phyloP scores from a whole-genome alignment of 257 asterid species.

The Echium plantagineum region DNA sequence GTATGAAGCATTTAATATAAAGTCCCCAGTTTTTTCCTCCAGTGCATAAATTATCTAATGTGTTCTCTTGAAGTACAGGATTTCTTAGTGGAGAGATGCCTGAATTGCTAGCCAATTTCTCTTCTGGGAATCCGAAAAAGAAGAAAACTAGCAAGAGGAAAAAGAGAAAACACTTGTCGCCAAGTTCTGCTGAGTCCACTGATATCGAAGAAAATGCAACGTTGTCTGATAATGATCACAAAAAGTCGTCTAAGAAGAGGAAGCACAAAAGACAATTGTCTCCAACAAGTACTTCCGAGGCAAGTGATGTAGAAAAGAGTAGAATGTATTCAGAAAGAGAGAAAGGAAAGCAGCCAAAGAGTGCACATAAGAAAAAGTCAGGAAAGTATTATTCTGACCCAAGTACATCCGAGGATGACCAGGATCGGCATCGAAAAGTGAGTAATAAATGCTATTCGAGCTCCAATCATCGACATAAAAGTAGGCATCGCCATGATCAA shows the following conservation, averaged over 20 bases:
- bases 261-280: constrained; percentile 37
- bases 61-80: constrained; percentile 31
- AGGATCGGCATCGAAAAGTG: constrained; percentile 7
- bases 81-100: constrained; percentile 69
- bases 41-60: background rate
- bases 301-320: constrained; percentile 15
- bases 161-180: constrained; percentile 24
- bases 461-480: too few relatives aligned
- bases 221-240: background rate
- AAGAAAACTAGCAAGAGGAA: constrained; percentile 24
- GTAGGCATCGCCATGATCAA: constrained; percentile 18
- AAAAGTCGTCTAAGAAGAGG: constrained; percentile 39
- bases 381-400: constrained; percentile 23
- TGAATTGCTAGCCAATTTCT: constrained; percentile 47
- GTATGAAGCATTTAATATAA: constrained; percentile 16
- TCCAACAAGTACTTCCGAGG: constrained; percentile 15
- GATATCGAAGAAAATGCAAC: constrained; percentile 1
- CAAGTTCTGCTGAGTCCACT: background rate
- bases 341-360: constrained; percentile 27
- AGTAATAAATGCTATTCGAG: too few relatives aligned
- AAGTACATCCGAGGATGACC: constrained; percentile 29
- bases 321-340: constrained; percentile 31
- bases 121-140: constrained; percentile 37
- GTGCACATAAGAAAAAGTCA: constrained; percentile 32
- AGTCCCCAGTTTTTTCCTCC: background rate